phyloP scores from a whole-genome alignment of 2,329 filamentous ascomycete genomes.

The Fusarium pilosicola region DNA sequence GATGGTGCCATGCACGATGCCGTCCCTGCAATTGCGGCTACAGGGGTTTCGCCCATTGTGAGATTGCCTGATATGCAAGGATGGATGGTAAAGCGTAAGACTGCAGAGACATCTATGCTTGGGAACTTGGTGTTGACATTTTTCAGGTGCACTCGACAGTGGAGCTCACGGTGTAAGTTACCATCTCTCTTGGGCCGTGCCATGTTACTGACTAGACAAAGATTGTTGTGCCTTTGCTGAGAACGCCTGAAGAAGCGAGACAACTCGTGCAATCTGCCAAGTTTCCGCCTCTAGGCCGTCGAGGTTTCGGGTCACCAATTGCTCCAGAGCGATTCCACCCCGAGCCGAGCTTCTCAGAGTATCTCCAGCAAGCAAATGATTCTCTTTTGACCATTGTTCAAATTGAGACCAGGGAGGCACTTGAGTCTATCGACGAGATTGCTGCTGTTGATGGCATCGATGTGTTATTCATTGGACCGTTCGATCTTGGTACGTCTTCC shows the following conservation, averaged over 20 bases:
- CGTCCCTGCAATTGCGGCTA: conserved; percentile 61
- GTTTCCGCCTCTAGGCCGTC: conserved; percentile 60
- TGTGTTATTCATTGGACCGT: conserved; percentile 72
- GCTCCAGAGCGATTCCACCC: conserved; percentile 56
- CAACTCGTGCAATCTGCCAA: conserved; percentile 60
- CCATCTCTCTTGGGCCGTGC: too few relatives aligned
- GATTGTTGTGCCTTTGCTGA: conserved; percentile 59
- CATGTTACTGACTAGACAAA: conserved; percentile 33
- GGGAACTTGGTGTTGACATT: neutral
- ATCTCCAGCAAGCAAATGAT: conserved; percentile 61
- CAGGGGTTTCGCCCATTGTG: conserved; percentile 56
- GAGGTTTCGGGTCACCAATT: conserved; percentile 62
- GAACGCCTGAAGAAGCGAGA: conserved; percentile 56
- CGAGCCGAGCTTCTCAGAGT: conserved; percentile 57
- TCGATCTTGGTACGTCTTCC: conserved; percentile 63
- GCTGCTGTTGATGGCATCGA: conserved; percentile 69
- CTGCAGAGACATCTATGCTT: neutral
- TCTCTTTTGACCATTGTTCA: conserved; percentile 71
- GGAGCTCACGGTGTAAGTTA: conserved; percentile 60
- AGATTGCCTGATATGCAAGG: conserved; percentile 63
- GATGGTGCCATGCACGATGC: conserved; percentile 64
- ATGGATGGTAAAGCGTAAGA: conserved; percentile 58
- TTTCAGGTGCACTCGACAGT: conserved; percentile 58
- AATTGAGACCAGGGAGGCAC: conserved; percentile 72
- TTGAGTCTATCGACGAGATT: conserved; percentile 70